Conservation (phyloP, 2,329 filamentous ascomycete species). For the Meredithiella fracta region DNA sequence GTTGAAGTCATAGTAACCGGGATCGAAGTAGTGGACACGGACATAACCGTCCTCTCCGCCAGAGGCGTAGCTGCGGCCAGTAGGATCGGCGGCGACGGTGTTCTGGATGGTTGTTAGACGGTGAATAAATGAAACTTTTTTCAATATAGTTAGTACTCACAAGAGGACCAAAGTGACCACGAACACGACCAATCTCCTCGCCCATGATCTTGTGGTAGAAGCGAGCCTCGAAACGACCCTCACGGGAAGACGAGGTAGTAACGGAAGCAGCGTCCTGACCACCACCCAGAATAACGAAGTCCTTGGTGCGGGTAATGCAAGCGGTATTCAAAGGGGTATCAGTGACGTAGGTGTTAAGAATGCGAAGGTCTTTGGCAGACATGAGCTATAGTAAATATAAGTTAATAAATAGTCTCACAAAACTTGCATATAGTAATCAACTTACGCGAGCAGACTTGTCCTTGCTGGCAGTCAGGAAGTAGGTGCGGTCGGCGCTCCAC, state of each 20-base stretch:
- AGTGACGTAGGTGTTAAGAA: constrained; percentile 80
- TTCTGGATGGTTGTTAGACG: constrained; percentile 32
- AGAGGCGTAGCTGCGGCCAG: constrained; percentile 81
- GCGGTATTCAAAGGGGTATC: constrained; percentile 96
- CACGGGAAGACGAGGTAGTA: constrained; percentile 78
- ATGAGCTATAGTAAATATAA: constrained; percentile 41
- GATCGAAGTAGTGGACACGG: constrained; percentile 95
- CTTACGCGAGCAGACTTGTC: constrained; percentile 86
- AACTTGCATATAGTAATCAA: neutral
- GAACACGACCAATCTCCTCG: constrained; percentile 93
- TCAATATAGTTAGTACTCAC: constrained; percentile 20
- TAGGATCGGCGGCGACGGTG: constrained; percentile 85
- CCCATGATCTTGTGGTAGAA: constrained; percentile 99
- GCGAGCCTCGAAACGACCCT: constrained; percentile 97
- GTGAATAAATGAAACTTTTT: neutral
- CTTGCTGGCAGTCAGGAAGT: constrained; percentile 96
- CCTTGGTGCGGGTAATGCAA: constrained; percentile 84
- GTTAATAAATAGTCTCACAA: neutral
- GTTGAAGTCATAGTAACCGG: constrained; percentile 94
- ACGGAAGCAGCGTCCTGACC: constrained; percentile 98
- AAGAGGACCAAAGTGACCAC: constrained; percentile 90
- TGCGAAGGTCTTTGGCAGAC: constrained; percentile 68
- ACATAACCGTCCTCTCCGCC: constrained; percentile 98
- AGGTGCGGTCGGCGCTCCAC: constrained; percentile 84
- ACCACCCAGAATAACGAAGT: constrained; percentile 94